Base-by-base conservation (phyloP, 129 eudicot genomes). In the Centaurea solstitialis region DNA sequence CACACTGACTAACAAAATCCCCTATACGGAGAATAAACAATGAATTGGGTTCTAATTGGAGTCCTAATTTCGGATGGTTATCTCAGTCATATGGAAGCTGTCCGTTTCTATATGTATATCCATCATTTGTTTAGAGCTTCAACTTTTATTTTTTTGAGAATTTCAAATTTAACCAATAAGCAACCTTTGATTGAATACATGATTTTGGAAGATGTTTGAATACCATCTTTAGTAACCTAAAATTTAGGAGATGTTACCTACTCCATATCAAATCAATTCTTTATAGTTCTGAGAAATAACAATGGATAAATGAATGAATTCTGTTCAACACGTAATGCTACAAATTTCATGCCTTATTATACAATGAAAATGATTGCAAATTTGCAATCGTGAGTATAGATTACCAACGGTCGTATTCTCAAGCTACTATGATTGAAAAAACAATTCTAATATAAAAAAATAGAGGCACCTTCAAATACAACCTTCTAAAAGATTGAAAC, bases 281-380 rank as follows among this genome's bases (percentile, higher is more conserved):
- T 26, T 9, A 77, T 40, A 65, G 28, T 66, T 40, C 50, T 53
- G 37, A 50, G 15, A 59, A 43, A 43, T 10, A 15, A 43, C 53
- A 15, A 61, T n/a, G 61, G 22, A 18, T 59, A 5, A 37, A 70
- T 70, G 74, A 70, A 37, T 70, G 4, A 59, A 28, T 33, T 9
- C 8, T 37, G 61, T 40, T 76, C 62, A 64, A 64, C 72, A 76
- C 20, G 11, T 20, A n/a, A 78, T 45, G 0, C 9, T 41, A 35
- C 76, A 47, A n/a, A 18, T 10, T 79, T 50, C 67, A 24, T 17
- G 80, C 72, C 66, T 71, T n/a, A 77, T 38, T 39, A 43, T 47
- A 68, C 30, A 69, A 30, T 7, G 33, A 68, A 28, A 47, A 43
- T n/a, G 11, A 10, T 30, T 17, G 62, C 76, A 70, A 57, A n/a